Evolutionary conservation across 768 basidiomycete genomes (phyloP).

Genomic region (Leccinellum albellum): DNA sequence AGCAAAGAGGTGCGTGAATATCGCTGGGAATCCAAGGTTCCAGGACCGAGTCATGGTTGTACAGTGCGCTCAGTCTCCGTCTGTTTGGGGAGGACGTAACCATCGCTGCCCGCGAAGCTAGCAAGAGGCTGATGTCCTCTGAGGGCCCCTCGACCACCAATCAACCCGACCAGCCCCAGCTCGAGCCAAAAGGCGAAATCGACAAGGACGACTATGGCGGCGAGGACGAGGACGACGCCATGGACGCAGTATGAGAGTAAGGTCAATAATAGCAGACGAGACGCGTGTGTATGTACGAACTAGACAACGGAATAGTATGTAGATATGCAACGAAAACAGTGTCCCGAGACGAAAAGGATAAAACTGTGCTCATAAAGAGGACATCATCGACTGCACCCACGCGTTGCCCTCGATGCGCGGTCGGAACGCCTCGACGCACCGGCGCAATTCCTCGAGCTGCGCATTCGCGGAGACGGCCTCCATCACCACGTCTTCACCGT

Average conservation of each 20-base stretch:
- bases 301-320: slow-evolving; percentile 9
- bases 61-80: slow-evolving; percentile 81
- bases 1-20: slow-evolving; percentile 72
- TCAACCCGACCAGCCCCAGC: not conserved
- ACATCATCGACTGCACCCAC: slow-evolving; percentile 69
- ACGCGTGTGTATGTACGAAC: slow-evolving; percentile 8
- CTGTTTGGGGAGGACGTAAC: slow-evolving; percentile 82
- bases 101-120: slow-evolving; percentile 38
- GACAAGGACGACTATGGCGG: slow-evolving; percentile 1
- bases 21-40: not conserved
- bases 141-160: not conserved
- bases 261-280: slow-evolving; percentile 10
- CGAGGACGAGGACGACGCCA: slow-evolving; percentile 5
- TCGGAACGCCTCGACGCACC: slow-evolving; percentile 61
- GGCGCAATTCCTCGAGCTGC: slow-evolving; percentile 47
- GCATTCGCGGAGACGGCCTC: slow-evolving; percentile 40
- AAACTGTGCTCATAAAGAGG: slow-evolving; percentile 29
- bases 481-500: slow-evolving; percentile 47
- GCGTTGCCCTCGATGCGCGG: slow-evolving; percentile 70
- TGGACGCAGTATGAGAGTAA: slow-evolving; percentile 11
- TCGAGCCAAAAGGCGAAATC: not conserved
- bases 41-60: not conserved
- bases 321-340: not conserved
- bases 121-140: slow-evolving; percentile 7
- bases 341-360: not conserved